Evolutionary conservation across 2,329 filamentous ascomycete genomes (phyloP).

Genomic region (Cadophora malorum): DNA sequence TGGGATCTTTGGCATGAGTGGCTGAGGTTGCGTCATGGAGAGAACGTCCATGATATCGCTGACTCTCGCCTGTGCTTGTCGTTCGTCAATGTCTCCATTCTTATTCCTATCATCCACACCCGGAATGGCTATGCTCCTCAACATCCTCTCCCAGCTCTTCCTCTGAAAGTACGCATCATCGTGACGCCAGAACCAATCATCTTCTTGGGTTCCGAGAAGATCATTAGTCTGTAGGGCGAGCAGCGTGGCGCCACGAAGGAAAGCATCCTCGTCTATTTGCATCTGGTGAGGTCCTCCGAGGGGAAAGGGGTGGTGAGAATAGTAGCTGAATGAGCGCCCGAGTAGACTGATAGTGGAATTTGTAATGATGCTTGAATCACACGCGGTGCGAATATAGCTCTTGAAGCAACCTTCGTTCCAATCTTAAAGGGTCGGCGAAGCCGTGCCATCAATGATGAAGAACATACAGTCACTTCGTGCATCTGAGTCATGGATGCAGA

Average conservation of each 20-base stretch:
- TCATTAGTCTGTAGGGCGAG: constrained; percentile 4
- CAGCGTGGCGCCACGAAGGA: not conserved
- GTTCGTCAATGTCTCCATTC: not conserved
- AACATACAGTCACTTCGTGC: not conserved
- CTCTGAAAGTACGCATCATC: constrained; percentile 2
- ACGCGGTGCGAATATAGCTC: not conserved
- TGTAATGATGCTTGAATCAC: not conserved
- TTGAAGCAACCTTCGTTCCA: not conserved
- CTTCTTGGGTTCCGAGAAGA: not conserved
- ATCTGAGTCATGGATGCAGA: not conserved
- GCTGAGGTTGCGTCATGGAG: not conserved
- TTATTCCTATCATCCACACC: not conserved
- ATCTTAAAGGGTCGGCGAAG: not conserved
- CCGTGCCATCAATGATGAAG: not conserved
- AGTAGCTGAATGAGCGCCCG: not conserved
- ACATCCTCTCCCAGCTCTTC: constrained; percentile 4
- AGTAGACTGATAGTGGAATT: not conserved
- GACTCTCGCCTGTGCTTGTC: not conserved
- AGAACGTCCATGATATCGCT: constrained; percentile 2
- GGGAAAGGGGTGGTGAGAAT: not conserved
- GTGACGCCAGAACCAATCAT: not conserved
- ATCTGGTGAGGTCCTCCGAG: not conserved
- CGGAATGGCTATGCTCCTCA: not conserved
- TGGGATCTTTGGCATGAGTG: not conserved
- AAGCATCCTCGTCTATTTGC: not conserved